phyloP scores from a whole-genome alignment of 2,329 filamentous ascomycete species.

The Cladophialophora exuberans region DNA sequence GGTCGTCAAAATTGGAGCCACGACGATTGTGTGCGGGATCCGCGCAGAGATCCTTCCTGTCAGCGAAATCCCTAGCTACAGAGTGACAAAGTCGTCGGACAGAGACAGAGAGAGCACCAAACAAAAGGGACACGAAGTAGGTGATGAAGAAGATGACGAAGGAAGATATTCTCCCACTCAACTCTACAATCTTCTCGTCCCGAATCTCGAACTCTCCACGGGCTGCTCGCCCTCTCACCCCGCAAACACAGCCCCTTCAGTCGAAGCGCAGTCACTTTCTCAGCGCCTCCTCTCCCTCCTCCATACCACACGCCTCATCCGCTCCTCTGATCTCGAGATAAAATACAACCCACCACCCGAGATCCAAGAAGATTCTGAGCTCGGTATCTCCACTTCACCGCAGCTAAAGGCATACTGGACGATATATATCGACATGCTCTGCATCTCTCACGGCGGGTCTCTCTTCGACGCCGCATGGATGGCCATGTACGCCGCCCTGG shows the following conservation, averaged over 20 bases:
- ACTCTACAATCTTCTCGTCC: slow-evolving; percentile 73
- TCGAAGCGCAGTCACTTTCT: slow-evolving; percentile 81
- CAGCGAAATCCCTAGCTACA: slow-evolving; percentile 71
- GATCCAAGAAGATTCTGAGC: slow-evolving; percentile 31
- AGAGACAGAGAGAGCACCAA: not conserved
- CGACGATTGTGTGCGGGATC: slow-evolving; percentile 91
- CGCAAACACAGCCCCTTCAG: slow-evolving; percentile 69
- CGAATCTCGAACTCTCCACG: slow-evolving; percentile 90
- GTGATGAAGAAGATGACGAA: slow-evolving; percentile 51
- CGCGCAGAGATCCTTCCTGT: slow-evolving; percentile 81
- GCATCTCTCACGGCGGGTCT: slow-evolving; percentile 75
- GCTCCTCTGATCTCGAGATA: slow-evolving; percentile 72
- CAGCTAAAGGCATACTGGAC: slow-evolving; percentile 87
- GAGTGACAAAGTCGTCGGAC: slow-evolving; percentile 43
- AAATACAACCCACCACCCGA: slow-evolving; percentile 61
- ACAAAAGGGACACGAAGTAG: slow-evolving; percentile 44
- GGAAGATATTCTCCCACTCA: slow-evolving; percentile 39
- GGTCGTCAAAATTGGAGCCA: slow-evolving; percentile 77
- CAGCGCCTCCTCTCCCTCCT: slow-evolving; percentile 78
- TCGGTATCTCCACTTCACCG: slow-evolving; percentile 50
- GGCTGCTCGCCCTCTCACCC: slow-evolving; percentile 88
- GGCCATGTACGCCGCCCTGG: slow-evolving; percentile 77
- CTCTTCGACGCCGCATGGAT: slow-evolving; percentile 91
- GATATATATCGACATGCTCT: slow-evolving; percentile 92
- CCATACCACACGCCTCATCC: slow-evolving; percentile 70